These are phyloP conservation scores for Hyphodiscus hymeniophilus DNA, from an alignment of 495 filamentous ascomycete species.

Conservation along the genomic window DNA sequence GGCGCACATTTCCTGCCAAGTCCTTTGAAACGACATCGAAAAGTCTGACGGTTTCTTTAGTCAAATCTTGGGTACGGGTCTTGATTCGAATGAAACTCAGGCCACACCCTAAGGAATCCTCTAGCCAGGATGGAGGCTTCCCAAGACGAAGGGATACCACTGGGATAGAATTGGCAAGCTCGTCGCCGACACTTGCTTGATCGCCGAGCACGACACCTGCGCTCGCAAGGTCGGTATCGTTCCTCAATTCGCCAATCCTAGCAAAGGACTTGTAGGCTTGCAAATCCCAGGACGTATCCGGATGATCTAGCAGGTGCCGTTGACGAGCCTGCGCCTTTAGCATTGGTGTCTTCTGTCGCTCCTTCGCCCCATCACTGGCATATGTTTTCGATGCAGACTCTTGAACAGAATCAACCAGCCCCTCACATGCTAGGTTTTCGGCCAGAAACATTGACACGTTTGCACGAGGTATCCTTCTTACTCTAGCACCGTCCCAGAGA, in stretches of 20 bases:
- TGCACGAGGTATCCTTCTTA: background rate
- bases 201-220: slow-evolving; percentile 7
- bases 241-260: slow-evolving; percentile 15
- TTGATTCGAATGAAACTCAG: slow-evolving; percentile 12
- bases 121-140: background rate
- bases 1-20: background rate
- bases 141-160: slow-evolving; percentile 17
- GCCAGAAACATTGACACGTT: background rate
- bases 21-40: too few relatives aligned
- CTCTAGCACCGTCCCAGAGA: background rate
- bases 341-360: too few relatives aligned
- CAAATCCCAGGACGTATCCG: slow-evolving; percentile 5
- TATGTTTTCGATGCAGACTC: too few relatives aligned
- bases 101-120: background rate
- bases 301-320: too few relatives aligned
- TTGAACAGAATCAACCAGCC: too few relatives aligned
- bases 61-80: background rate
- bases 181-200: slow-evolving; percentile 5
- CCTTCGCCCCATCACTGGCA: too few relatives aligned
- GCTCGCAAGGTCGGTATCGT: slow-evolving; percentile 16
- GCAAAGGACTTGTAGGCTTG: slow-evolving; percentile 3
- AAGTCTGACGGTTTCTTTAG: too few relatives aligned
- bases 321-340: too few relatives aligned
- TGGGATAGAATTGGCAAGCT: slow-evolving; percentile 14
- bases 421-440: too few relatives aligned